These are phyloP conservation scores for Arctium lappa DNA, from an alignment of 129 eudicot genomes.

Conservation along the genomic window DNA sequence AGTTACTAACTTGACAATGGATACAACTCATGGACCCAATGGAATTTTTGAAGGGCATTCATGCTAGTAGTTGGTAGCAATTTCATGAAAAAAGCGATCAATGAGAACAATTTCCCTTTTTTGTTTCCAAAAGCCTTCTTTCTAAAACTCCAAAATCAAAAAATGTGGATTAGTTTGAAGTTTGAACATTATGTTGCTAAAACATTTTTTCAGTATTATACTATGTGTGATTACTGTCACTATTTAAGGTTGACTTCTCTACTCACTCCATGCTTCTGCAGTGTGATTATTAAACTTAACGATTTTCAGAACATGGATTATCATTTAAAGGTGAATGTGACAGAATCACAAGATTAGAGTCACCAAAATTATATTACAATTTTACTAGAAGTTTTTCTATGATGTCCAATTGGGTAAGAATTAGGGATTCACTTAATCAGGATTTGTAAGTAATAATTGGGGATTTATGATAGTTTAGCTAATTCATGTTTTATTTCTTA, in stretches of 20 bases:
- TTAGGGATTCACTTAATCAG: background rate
- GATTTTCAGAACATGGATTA: background rate
- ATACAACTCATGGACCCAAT: background rate
- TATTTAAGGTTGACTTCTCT: background rate
- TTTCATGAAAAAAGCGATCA: background rate
- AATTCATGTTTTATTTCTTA: background rate
- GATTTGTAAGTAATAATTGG: background rate
- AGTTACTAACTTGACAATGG: background rate
- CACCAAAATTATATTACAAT: no score
- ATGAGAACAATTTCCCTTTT: background rate
- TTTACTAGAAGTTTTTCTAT: background rate
- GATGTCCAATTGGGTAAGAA: background rate
- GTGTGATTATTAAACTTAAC: background rate
- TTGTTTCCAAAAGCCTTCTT: background rate
- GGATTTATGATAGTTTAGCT: background rate
- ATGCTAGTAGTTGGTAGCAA: background rate
- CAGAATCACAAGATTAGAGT: no score
- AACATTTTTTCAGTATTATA: background rate
- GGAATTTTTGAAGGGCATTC: background rate
- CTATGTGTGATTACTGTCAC: background rate
- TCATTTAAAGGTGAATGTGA: background rate
- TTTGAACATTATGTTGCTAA: background rate
- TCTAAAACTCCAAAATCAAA: background rate
- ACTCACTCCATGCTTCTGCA: constrained; percentile 3
- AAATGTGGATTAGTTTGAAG: background rate